Evolutionary conservation across 2,329 filamentous ascomycete genomes (phyloP).

Genomic region (Colletotrichum sp.): DNA sequence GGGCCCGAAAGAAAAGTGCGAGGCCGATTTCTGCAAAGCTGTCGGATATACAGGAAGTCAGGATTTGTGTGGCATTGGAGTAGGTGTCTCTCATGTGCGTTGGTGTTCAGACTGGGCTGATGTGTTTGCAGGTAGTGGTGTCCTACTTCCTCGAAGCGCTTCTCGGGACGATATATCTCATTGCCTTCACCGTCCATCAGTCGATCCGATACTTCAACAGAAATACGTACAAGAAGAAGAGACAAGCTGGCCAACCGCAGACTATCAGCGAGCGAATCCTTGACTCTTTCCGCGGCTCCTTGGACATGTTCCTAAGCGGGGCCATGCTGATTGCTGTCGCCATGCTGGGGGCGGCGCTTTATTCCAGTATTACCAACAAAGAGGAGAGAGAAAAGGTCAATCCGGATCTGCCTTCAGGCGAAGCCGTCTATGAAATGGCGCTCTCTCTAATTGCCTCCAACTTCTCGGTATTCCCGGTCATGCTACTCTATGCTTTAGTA

Average conservation of each 20-base stretch:
- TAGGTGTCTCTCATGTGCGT: not conserved
- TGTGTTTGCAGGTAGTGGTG: not conserved
- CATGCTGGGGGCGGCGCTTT: slow-evolving; percentile 17
- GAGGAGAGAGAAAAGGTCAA: not conserved
- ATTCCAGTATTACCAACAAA: not conserved
- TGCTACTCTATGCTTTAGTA: slow-evolving; percentile 14
- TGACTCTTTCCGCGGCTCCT: slow-evolving; percentile 18
- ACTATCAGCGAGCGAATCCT: not conserved
- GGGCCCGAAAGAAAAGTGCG: slow-evolving; percentile 2
- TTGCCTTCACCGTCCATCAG: slow-evolving; percentile 13
- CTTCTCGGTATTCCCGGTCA: slow-evolving; percentile 18
- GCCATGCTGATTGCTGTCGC: slow-evolving; percentile 18
- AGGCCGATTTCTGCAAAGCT: slow-evolving; percentile 9
- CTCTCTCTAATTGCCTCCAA: slow-evolving; percentile 12
- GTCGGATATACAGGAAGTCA: slow-evolving; percentile 11
- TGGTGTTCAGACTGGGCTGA: not conserved
- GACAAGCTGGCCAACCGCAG: not conserved
- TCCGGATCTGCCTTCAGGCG: slow-evolving; percentile 6
- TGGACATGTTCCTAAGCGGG: slow-evolving; percentile 15
- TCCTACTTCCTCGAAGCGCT: slow-evolving; percentile 19
- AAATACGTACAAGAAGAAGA: not conserved
- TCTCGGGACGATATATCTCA: slow-evolving; percentile 14
- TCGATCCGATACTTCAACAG: not conserved
- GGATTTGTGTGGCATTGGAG: slow-evolving; percentile 16
- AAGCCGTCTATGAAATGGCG: not conserved